Conservation (phyloP, 257 asterid species). For the Avicennia marina region DNA sequence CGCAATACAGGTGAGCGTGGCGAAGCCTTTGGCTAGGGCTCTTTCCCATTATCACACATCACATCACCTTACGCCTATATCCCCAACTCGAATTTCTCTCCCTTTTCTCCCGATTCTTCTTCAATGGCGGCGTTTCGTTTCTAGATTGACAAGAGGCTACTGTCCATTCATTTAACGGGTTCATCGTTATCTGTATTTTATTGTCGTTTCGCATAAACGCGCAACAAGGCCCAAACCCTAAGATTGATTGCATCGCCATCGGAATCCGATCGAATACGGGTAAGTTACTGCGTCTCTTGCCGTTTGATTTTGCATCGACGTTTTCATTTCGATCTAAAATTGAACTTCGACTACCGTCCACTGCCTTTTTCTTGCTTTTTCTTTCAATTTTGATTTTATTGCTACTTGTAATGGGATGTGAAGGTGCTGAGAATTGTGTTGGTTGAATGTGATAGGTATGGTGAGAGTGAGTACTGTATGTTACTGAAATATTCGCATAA, state of each 20-base stretch:
- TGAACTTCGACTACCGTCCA: neutral
- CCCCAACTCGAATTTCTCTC: too few species aligned
- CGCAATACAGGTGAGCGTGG: slow-evolving; percentile 19
- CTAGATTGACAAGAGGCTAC: too few species aligned
- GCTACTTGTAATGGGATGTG: slow-evolving; percentile 6
- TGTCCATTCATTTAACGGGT: too few species aligned
- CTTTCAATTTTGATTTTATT: slow-evolving; percentile 6
- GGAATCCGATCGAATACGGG: slow-evolving; percentile 14
- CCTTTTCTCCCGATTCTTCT: too few species aligned
- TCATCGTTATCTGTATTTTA: too few species aligned
- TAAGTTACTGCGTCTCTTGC: neutral
- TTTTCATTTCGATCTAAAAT: slow-evolving; percentile 19
- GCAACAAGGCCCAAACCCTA: too few species aligned
- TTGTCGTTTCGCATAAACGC: too few species aligned
- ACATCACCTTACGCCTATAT: too few species aligned
- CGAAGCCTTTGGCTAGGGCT: too few species aligned
- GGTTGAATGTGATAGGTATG: slow-evolving; percentile 28
- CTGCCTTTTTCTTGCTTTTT: neutral
- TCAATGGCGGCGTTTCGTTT: too few species aligned
- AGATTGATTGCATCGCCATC: slow-evolving; percentile 16
- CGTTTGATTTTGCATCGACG: neutral
- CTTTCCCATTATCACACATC: too few species aligned
- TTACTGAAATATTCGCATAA: slow-evolving; percentile 7
- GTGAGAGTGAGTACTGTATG: slow-evolving; percentile 4
- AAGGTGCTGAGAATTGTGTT: slow-evolving; percentile 12